These are phyloP conservation scores for Phytophthora hybrid DNA, from an alignment of 352 stramenopile species.

Conservation along the genomic window DNA sequence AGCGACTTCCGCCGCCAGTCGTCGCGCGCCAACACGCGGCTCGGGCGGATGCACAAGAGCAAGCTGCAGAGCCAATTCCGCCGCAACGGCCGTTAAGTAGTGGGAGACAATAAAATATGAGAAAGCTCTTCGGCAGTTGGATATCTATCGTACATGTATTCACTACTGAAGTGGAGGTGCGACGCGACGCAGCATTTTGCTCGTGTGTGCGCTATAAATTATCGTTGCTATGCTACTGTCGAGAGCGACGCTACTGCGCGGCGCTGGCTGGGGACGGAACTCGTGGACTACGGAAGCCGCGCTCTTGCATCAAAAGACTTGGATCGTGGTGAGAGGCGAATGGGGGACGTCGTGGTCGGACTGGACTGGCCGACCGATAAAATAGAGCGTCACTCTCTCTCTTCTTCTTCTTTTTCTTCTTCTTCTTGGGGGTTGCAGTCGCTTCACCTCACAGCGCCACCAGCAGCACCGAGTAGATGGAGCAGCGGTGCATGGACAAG, in stretches of 20 bases:
- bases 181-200: slow-evolving; percentile 6
- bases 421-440: neutral
- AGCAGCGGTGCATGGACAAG: slow-evolving; percentile 69
- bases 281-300: slow-evolving; percentile 10
- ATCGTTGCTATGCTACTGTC: slow-evolving; percentile 36
- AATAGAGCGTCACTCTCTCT: neutral
- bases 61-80: slow-evolving; percentile 60
- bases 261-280: slow-evolving; percentile 1
- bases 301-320: slow-evolving; percentile 15
- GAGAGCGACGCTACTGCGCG: slow-evolving; percentile 11
- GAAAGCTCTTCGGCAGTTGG: slow-evolving; percentile 5
- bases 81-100: slow-evolving; percentile 26
- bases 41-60: slow-evolving; percentile 54
- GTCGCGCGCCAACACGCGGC: slow-evolving; percentile 57
- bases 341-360: slow-evolving; percentile 11
- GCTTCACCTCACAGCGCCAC: slow-evolving; percentile 52
- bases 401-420: too few species aligned
- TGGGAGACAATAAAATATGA: slow-evolving; percentile 14
- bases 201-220: slow-evolving; percentile 47
- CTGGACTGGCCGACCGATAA: slow-evolving; percentile 12
- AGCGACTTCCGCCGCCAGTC: slow-evolving; percentile 71
- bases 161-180: neutral
- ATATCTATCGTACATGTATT: slow-evolving; percentile 38
- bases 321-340: neutral
- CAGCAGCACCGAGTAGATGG: slow-evolving; percentile 76